phyloP scores from a whole-genome alignment of 2,329 filamentous ascomycete genomes.

The Cladosporium sp. region DNA sequence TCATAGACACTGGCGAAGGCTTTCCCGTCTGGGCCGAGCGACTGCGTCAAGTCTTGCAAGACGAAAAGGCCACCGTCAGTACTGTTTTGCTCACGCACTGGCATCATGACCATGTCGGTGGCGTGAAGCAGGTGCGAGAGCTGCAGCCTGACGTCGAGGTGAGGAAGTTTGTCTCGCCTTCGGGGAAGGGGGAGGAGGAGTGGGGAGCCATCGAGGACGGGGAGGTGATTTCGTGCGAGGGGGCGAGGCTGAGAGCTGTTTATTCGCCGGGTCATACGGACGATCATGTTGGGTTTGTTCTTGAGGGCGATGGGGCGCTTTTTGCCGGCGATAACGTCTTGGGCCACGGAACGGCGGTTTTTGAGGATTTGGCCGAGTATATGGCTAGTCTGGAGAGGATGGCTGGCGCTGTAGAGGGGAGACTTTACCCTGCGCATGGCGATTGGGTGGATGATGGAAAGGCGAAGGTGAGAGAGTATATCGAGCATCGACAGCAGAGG shows the following conservation, averaged over 20 bases:
- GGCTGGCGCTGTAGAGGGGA: constrained; percentile 59
- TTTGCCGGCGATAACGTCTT: constrained; percentile 89
- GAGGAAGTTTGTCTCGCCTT: constrained; percentile 49
- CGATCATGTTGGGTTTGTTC: constrained; percentile 75
- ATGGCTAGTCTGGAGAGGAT: constrained; percentile 66
- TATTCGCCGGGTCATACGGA: constrained; percentile 71
- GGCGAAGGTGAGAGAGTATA: constrained; percentile 73
- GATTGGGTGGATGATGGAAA: constrained; percentile 69
- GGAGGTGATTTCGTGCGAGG: constrained; percentile 49
- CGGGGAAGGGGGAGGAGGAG: constrained; percentile 17
- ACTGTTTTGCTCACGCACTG: constrained; percentile 80
- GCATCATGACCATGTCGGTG: constrained; percentile 82
- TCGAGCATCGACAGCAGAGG: constrained; percentile 71
- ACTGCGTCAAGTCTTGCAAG: constrained; percentile 59
- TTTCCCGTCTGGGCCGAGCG: constrained; percentile 66
- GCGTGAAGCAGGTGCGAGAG: constrained; percentile 64
- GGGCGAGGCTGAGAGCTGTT: constrained; percentile 63
- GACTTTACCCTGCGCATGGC: constrained; percentile 86
- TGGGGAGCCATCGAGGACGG: constrained; percentile 37
- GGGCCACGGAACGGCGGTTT: constrained; percentile 80
- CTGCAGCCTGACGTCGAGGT: constrained; percentile 61
- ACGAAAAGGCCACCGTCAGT: constrained; percentile 66
- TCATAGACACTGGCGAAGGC: constrained; percentile 90
- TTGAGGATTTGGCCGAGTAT: constrained; percentile 70
- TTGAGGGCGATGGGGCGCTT: constrained; percentile 60